Percentiles rank a stretch among this genome's conserved stretches.
These are phyloP conservation scores for Acacia pycnantha DNA, from an alignment of 331 rosid species.

Conservation along the genomic window DNA sequence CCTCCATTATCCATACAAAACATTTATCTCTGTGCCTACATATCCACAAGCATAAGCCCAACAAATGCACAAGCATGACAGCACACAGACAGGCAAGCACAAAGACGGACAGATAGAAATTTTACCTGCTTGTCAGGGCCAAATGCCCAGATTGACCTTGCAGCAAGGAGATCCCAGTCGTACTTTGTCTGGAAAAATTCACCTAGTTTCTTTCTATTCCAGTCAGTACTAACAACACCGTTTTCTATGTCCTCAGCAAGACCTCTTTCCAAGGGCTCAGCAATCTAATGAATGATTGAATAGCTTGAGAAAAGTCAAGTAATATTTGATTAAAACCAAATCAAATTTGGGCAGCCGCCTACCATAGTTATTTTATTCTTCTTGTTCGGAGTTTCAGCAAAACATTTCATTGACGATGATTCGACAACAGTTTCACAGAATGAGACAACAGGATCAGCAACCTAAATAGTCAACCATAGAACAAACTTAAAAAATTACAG, in stretches of 20 bases:
- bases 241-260: constrained; percentile 96
- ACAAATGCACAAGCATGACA: neutral
- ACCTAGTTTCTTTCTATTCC: constrained; percentile 87
- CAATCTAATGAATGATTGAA: constrained; percentile 52
- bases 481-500: constrained; percentile 17
- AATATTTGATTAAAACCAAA: constrained; percentile 2
- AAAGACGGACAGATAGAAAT: neutral
- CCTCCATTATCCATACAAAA: neutral
- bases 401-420: constrained; percentile 98
- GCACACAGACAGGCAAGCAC: neutral
- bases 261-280: constrained; percentile 92
- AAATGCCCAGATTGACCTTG: constrained; percentile 97
- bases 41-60: neutral
- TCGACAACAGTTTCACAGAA: constrained; percentile 98
- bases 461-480: constrained; percentile 51
- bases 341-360: constrained; percentile 16
- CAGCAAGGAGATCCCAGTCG: constrained; percentile 98
- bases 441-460: constrained; percentile 97
- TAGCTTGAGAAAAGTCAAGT: constrained; percentile 17
- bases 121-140: constrained; percentile 98
- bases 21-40: neutral
- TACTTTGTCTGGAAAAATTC: constrained; percentile 92
- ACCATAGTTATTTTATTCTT: constrained; percentile 99
- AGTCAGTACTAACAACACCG: constrained; percentile 88
- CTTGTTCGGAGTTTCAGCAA: constrained; percentile 97